These are phyloP conservation scores for Epichloe bromicola DNA, from an alignment of 2,329 filamentous ascomycete species.

Conservation along the genomic window DNA sequence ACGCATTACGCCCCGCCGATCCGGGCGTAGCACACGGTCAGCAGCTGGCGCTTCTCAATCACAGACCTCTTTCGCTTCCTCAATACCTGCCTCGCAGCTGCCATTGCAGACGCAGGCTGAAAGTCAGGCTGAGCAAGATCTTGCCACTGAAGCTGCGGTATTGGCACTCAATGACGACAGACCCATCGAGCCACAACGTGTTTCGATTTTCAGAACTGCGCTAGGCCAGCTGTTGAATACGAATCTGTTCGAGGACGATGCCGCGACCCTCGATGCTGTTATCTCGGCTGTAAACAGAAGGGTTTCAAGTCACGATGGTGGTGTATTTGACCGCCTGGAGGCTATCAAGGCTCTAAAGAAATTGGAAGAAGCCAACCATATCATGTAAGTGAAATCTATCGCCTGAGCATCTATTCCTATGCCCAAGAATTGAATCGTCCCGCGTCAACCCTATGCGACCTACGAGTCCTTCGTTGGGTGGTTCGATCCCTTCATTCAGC, in stretches of 20 bases:
- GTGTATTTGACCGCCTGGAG: conserved; percentile 57
- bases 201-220: conserved; percentile 64
- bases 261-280: conserved; percentile 61
- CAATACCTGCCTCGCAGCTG: conserved; percentile 61
- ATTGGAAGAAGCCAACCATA: conserved; percentile 73
- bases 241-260: conserved; percentile 75
- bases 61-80: conserved; percentile 62
- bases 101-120: conserved; percentile 30
- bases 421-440: neutral
- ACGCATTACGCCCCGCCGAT: conserved; percentile 26
- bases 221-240: conserved; percentile 76
- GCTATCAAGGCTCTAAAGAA: conserved; percentile 63
- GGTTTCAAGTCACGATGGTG: conserved; percentile 38
- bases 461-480: neutral
- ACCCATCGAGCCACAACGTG: conserved; percentile 47
- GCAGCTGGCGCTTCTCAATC: conserved; percentile 27
- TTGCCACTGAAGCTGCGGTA: conserved; percentile 28
- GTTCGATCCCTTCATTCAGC: neutral
- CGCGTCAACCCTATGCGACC: neutral
- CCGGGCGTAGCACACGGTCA: conserved; percentile 23
- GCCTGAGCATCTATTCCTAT: neutral
- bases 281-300: conserved; percentile 68
- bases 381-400: conserved; percentile 58
- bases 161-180: conserved; percentile 28
- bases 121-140: conserved; percentile 31